Evolutionary conservation across 306 rosid genomes (phyloP).

Genomic region (Quercus glauca): DNA sequence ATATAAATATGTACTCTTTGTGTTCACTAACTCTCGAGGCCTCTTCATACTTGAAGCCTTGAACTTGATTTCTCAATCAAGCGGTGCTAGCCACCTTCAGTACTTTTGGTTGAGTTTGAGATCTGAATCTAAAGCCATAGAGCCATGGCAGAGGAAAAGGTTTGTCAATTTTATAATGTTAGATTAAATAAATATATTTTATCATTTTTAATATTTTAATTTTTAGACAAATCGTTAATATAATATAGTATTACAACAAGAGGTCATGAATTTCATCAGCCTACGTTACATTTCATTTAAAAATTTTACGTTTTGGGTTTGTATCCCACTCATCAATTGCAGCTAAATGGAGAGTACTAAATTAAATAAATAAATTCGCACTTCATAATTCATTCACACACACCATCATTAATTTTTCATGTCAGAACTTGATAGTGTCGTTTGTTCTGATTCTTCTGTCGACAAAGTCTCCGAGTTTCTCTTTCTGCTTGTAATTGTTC

Average conservation of each 20-base stretch:
- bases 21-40: not conserved
- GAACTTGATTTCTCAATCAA: not conserved
- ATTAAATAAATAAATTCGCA: not conserved
- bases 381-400: constrained; percentile 1
- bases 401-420: not conserved
- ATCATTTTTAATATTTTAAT: too few species aligned
- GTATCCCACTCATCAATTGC: too few species aligned
- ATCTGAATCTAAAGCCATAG: constrained; percentile 15
- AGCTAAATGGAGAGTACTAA: too few species aligned
- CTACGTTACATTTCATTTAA: too few species aligned
- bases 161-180: not conserved
- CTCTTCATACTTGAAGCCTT: not conserved
- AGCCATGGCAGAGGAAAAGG: constrained; percentile 45
- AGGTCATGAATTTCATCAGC: too few species aligned
- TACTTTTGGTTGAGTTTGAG: constrained; percentile 14
- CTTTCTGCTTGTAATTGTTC: not conserved
- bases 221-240: too few species aligned
- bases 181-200: not conserved
- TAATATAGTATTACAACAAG: too few species aligned
- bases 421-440: constrained; percentile 8
- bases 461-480: not conserved
- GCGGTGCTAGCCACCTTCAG: not conserved
- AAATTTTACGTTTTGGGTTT: too few species aligned
- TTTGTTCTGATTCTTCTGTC: not conserved
- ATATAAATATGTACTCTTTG: not conserved